Base-by-base conservation (phyloP, 208 protist genomes). In the Vickermania ingenoplastis region DNA sequence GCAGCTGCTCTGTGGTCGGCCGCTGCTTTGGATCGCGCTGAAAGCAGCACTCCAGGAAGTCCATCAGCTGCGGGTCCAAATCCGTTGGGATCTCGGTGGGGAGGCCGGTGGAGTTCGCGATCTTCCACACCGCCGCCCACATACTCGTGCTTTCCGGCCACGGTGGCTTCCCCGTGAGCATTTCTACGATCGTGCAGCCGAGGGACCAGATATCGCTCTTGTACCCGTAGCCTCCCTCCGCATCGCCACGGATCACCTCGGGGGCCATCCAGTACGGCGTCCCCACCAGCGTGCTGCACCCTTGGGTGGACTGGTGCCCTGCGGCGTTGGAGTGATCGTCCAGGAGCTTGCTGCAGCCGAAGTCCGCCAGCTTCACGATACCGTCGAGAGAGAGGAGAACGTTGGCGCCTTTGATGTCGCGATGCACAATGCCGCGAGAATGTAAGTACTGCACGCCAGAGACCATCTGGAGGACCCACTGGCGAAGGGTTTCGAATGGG, bases 121-220 rank as follows among this genome's bases (percentile, higher is more conserved):
- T 95, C 60, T 91, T 91, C 68, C 90, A 94, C 52, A 94, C 83
- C 11, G 85, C 83, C 0, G 81, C 79, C 81, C 81, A 91, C 81
- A 86, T 86, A 23, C 79, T 89, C 69, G 90, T 90, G 63, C 85
- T 89, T 72, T 90, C 83, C 31, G 89, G 89, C 89, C 85, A 92
- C 58, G 89, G 89, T n/a, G 85, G 83, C 57, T 84, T 83, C 29
- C 89, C 89, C n/a, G 81, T 92, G 36, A 95, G 67, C 92, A 97
- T 95, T 54, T 98, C 93, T 1, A 97, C 89, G 11, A 92, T 84
- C 5, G 92, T 97, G 67, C 95, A 97, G 29, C 94, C 94, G 21
- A 93, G 74, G 3, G 91, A 96, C 92, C 92, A 97, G 27, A 97
- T 94, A 65, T 97, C 94, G 58, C 89, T 94, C 71, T 90, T 89